Conservation (phyloP, 768 basidiomycete genomes). For the Lentinus brumalis region DNA sequence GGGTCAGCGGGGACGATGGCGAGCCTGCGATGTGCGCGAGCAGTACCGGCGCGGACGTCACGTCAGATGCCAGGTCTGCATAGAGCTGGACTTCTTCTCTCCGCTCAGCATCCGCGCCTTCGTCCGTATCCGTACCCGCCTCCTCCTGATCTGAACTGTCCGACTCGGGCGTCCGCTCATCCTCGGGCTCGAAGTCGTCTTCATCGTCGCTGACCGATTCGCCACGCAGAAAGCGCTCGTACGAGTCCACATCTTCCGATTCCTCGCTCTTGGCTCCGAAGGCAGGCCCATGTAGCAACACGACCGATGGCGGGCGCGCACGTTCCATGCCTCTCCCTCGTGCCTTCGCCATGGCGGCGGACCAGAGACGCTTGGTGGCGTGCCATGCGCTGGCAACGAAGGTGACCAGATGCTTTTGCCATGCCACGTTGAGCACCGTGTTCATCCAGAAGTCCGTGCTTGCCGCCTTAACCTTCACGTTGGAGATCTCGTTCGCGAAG, state of each 20-base stretch:
- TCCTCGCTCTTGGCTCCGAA: neutral
- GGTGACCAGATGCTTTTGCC: slow-evolving; percentile 41
- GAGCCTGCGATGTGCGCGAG: slow-evolving; percentile 55
- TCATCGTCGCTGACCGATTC: slow-evolving; percentile 56
- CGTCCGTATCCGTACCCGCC: neutral
- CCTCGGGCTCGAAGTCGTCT: slow-evolving; percentile 37
- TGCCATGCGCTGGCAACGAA: slow-evolving; percentile 30
- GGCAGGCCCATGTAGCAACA: neutral
- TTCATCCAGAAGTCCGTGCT: slow-evolving; percentile 40
- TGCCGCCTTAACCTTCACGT: slow-evolving; percentile 37
- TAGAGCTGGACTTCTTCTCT: slow-evolving; percentile 53
- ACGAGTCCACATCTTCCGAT: slow-evolving; percentile 42
- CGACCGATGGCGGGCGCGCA: neutral
- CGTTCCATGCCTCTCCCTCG: neutral
- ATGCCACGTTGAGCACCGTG: slow-evolving; percentile 35
- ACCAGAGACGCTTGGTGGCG: slow-evolving; percentile 14
- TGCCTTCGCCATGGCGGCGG: neutral
- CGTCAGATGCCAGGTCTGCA: slow-evolving; percentile 49
- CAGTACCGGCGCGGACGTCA: slow-evolving; percentile 45
- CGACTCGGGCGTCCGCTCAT: neutral
- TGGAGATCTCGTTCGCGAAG: slow-evolving; percentile 53
- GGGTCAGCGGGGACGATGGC: slow-evolving; percentile 50
- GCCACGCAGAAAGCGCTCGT: slow-evolving; percentile 61
- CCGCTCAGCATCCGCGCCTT: slow-evolving; percentile 28
- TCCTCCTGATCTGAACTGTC: slow-evolving; percentile 10